Percentiles rank a stretch among this genome's conserved stretches.
phyloP scores from a whole-genome alignment of 2,329 filamentous ascomycete species.

The Torrubiellomyces zombiae region DNA sequence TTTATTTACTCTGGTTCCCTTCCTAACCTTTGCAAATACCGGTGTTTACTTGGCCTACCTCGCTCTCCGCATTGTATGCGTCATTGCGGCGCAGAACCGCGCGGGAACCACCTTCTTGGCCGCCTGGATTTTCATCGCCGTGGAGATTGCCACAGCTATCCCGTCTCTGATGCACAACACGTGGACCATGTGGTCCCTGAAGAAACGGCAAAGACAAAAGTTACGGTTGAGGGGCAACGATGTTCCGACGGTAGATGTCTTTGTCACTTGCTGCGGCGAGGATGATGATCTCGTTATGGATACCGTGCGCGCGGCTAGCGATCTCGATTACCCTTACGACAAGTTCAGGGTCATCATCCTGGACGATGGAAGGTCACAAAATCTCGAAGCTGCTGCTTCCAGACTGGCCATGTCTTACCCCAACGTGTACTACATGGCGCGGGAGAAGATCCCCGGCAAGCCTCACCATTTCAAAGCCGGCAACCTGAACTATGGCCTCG shows the following conservation, averaged over 20 bases:
- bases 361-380: conserved; percentile 33
- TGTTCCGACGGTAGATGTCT: conserved; percentile 37
- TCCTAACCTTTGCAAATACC: conserved; percentile 23
- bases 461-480: conserved; percentile 47
- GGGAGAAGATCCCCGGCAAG: conserved; percentile 28
- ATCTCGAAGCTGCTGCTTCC: conserved; percentile 22
- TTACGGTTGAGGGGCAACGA: conserved; percentile 30
- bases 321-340: conserved; percentile 35
- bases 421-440: conserved; percentile 36
- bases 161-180: conserved; percentile 39
- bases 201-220: conserved; percentile 35
- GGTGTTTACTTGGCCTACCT: conserved; percentile 32
- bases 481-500: conserved; percentile 44
- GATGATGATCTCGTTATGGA: conserved; percentile 38
- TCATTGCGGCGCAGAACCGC: conserved; percentile 30
- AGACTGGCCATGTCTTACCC: conserved; percentile 22
- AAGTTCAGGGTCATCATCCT: conserved; percentile 37
- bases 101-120: conserved; percentile 24
- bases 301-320: conserved; percentile 36
- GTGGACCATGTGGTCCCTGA: conserved; percentile 40
- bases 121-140: conserved; percentile 40
- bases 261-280: conserved; percentile 42
- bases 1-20: conserved; percentile 20
- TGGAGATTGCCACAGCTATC: conserved; percentile 35
- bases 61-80: conserved; percentile 31